Base-by-base conservation (phyloP, 495 filamentous ascomycete genomes). In the Tuber aestivum region DNA sequence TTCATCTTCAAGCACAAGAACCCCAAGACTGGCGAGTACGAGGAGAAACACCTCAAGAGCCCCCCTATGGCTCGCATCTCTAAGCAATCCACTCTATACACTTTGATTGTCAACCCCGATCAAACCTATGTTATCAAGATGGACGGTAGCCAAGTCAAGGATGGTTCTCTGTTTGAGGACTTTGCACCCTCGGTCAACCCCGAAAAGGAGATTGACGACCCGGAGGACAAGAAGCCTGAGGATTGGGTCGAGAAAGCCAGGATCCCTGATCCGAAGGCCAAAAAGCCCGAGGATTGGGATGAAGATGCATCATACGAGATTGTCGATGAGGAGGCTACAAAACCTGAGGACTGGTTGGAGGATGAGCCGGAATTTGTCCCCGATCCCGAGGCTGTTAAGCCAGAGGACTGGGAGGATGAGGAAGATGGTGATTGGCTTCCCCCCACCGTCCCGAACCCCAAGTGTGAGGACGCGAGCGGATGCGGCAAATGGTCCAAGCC, bases 1-100 rank as follows among this genome's bases (percentile, higher is more conserved):
- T 97, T 99, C 87, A 99, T 99, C 86, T 96, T 99, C 92, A 95
- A 95, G 84, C 96, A 98, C 92, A 99, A 98, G 92, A 99, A 98
- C 90, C 96, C 96, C 83, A 98, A 97, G 92, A 97, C 94, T 71
- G 94, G 95, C 85, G 95, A 97, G 86, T 99, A 99, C 82, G 95
- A 98, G 89, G 96, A 99, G 92, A 99, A 99, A 90, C 96, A 99
- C 87, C 89, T 98, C 73, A 92, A 89, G 84, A 88, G 89, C 81
- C 90, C 95, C 61, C 94, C 96, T 65, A 86, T 90, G 71, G 94
- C 95, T 83, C 91, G 90, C 82, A 96, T 95, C 84, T 88, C 89
- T 86, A 97, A 97, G 90, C 90, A 91, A 78, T 92, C 93, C 73
- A 90, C 94, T 80, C 90, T 99, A 69, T 99, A 99, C 88, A 98